These are phyloP conservation scores for Colletotrichum horii DNA, from an alignment of 2,329 filamentous ascomycete species.

Conservation along the genomic window DNA sequence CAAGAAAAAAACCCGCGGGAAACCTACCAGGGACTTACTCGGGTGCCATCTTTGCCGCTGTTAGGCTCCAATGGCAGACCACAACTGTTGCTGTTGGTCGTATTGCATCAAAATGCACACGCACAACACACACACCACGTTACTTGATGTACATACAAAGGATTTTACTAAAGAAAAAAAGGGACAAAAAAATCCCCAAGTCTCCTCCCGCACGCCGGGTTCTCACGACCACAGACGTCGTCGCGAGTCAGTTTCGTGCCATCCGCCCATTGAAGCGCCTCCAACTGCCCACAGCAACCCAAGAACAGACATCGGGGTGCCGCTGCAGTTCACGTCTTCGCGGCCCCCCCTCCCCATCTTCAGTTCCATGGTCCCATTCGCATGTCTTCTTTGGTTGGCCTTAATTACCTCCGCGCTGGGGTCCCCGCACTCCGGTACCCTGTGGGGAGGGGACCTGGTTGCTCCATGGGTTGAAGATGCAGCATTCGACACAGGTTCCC, in stretches of 20 bases:
- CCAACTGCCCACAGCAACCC: conserved; percentile 3
- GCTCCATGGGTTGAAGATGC: neutral
- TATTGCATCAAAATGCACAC: neutral
- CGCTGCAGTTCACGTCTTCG: neutral
- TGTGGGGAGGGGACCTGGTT: neutral
- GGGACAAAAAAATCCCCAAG: neutral
- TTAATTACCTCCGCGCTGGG: conserved; percentile 13
- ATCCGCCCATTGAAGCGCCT: neutral
- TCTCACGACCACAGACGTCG: neutral
- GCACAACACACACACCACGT: neutral
- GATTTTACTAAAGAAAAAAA: neutral
- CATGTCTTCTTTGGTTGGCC: neutral
- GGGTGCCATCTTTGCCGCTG: neutral
- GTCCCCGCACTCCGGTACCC: conserved; percentile 8
- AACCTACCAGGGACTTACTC: neutral
- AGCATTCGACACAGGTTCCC: conserved; percentile 6
- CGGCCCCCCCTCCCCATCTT: neutral
- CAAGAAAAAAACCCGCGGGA: neutral
- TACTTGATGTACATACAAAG: neutral
- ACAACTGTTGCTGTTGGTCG: neutral
- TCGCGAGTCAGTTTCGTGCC: conserved; percentile 5
- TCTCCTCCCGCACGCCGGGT: neutral
- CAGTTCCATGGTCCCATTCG: neutral
- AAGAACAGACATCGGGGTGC: neutral
- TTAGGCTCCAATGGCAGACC: neutral